Base-by-base conservation (phyloP, 2,329 filamentous ascomycete genomes). In the Alternaria solani region DNA sequence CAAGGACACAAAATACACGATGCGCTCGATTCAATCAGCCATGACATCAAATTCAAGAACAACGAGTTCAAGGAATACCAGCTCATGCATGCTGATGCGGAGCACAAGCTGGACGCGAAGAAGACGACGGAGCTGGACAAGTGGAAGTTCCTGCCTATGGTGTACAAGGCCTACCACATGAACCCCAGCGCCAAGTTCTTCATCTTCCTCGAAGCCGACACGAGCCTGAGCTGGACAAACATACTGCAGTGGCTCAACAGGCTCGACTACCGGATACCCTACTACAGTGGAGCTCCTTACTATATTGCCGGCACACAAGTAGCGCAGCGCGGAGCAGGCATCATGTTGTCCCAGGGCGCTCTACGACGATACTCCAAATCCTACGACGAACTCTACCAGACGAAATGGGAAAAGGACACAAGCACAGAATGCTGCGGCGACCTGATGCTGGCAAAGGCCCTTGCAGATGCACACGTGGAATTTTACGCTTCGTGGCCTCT, bases 101-200 rank as follows among this genome's bases (percentile, higher is more conserved):
- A 79, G 75, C 63, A 78, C 74, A 62, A 80, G 78, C 64, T 71
- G 2, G 78, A 78, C 26, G 69, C 73, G 11, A 78, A 76, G 14
- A 85, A 69, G 83, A 82, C 61, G 74, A 82, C 9, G 80, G 81
- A 56, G 80, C 81, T 87, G 38, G 85, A 87, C 64, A 87, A 87
- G 65, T 87, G 85, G 85, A 87, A 87, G 69, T 84, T 85, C 63
- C 73, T 87, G 20, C 85, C 85, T 7, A 82, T 86, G 78, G 81
- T 84, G 2, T 82, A 85, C 65, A 81, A 83, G 65, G 80, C 84
- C 0, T 78, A 82, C 42, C 70, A 71, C 23, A 63, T 79, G 61
- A 69, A 66, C 2, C 75, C 75, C 8, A 42, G 63, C 11, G 64
- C 64, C 23, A 65, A 59, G 7, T 78, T 75, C 57, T 74, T 73